These are phyloP conservation scores for Acer negundo DNA, from an alignment of 345 rosid species.

Conservation along the genomic window DNA sequence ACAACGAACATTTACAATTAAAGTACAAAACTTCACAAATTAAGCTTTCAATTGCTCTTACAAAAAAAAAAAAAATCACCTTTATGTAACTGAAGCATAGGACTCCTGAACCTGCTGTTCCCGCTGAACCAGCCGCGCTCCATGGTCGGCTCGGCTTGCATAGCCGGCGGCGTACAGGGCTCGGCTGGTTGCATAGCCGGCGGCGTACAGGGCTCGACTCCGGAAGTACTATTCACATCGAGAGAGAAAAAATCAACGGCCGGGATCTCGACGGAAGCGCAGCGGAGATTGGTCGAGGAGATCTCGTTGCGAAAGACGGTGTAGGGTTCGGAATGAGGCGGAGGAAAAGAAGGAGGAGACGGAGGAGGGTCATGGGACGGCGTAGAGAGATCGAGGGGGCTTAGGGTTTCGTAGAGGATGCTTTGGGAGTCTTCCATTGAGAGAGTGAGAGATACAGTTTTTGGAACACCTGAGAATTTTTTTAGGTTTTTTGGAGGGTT, in stretches of 20 bases:
- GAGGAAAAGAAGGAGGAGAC: slow-evolving; percentile 21
- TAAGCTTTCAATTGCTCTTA: background rate
- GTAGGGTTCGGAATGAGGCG: slow-evolving; percentile 41
- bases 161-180: slow-evolving; percentile 24
- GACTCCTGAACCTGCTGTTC: slow-evolving; percentile 64
- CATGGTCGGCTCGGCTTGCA: slow-evolving; percentile 35
- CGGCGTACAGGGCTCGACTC: slow-evolving; percentile 27
- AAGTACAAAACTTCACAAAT: background rate
- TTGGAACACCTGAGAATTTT: background rate
- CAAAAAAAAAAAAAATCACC: slow-evolving; percentile 33
- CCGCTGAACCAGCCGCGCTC: slow-evolving; percentile 80
- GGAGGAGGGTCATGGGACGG: slow-evolving; percentile 13
- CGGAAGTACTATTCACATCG: slow-evolving; percentile 37
- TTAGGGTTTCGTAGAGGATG: slow-evolving; percentile 61
- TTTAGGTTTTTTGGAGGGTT: background rate
- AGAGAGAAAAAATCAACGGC: slow-evolving; percentile 77
- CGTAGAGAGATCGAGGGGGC: slow-evolving; percentile 39
- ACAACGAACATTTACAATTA: background rate
- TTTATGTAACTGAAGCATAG: slow-evolving; percentile 94
- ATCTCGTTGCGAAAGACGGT: slow-evolving; percentile 78
- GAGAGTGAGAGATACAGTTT: slow-evolving; percentile 7
- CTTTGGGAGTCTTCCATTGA: slow-evolving; percentile 38
- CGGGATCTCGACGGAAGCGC: slow-evolving; percentile 32
- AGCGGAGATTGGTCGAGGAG: slow-evolving; percentile 36
- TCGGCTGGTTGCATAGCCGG: slow-evolving; percentile 30